phyloP scores from a whole-genome alignment of 1,139 yeast species.

The Zhuliangozyma parablackwelliae region DNA sequence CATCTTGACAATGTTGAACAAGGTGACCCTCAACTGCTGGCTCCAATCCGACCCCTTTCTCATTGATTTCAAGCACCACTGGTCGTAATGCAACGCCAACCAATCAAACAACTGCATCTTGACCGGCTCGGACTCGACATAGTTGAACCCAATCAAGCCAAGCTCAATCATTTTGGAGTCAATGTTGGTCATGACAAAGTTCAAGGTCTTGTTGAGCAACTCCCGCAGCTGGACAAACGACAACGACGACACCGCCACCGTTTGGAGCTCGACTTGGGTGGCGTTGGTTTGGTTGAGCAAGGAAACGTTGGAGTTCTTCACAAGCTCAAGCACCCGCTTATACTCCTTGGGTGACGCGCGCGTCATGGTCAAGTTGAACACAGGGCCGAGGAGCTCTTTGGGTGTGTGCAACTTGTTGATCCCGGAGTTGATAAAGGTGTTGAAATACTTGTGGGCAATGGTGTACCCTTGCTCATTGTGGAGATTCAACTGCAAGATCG shows the following conservation, averaged over 20 bases:
- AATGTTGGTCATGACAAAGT: conserved; percentile 52
- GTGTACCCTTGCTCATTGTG: conserved; percentile 22
- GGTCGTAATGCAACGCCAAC: conserved; percentile 49
- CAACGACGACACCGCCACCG: conserved; percentile 50
- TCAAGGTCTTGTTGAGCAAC: conserved; percentile 49
- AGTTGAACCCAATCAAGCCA: conserved; percentile 46
- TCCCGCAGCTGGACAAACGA: conserved; percentile 44
- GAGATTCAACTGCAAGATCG: conserved; percentile 34
- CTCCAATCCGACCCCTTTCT: conserved; percentile 43
- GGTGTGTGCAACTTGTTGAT: conserved; percentile 44
- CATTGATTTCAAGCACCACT: conserved; percentile 44
- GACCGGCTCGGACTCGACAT: conserved; percentile 9
- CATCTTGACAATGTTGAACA: conserved; percentile 36
- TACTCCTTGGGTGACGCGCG: conserved; percentile 46
- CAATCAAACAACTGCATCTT: conserved; percentile 45
- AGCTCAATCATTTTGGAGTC: conserved; percentile 52
- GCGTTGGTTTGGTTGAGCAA: conserved; percentile 30
- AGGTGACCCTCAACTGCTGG: conserved; percentile 34
- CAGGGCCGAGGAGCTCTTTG: conserved; percentile 33
- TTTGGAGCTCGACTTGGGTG: conserved; percentile 38
- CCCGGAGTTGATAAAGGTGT: conserved; percentile 44
- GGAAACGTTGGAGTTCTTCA: conserved; percentile 43
- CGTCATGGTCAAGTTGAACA: conserved; percentile 29
- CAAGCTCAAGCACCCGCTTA: conserved; percentile 51
- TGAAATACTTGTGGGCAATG: conserved; percentile 37